These are phyloP conservation scores for Groenewaldozyma tartarivorans DNA, from an alignment of 805 yeast species.

Conservation along the genomic window DNA sequence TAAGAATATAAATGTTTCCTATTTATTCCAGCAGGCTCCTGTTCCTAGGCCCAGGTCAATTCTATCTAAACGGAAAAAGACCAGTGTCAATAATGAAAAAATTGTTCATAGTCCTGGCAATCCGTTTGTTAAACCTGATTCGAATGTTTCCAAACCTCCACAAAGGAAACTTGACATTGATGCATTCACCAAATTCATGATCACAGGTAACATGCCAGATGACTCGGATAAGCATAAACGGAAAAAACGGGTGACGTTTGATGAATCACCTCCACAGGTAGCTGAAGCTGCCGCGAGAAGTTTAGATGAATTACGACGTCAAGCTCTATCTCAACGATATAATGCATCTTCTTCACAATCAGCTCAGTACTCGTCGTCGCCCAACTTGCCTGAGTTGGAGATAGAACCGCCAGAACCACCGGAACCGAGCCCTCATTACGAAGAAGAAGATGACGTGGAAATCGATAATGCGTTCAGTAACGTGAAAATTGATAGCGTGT, in stretches of 20 bases:
- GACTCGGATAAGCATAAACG: constrained; percentile 3
- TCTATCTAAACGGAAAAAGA: constrained; percentile 44
- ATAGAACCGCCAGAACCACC: neutral
- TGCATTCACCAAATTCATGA: constrained; percentile 70
- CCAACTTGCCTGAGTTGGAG: neutral
- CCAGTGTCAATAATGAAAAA: constrained; percentile 5
- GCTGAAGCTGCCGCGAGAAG: constrained; percentile 32
- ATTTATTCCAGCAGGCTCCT: constrained; percentile 40
- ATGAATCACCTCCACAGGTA: constrained; percentile 29
- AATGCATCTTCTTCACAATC: neutral
- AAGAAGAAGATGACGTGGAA: constrained; percentile 65
- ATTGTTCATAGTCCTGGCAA: constrained; percentile 14
- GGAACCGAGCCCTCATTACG: constrained; percentile 33
- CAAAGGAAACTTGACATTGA: constrained; percentile 60
- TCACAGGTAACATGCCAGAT: constrained; percentile 67
- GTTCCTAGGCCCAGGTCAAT: constrained; percentile 78
- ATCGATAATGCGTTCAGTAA: constrained; percentile 68
- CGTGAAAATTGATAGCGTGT: constrained; percentile 69
- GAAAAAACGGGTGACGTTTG: constrained; percentile 29
- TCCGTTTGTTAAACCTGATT: constrained; percentile 17
- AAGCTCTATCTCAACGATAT: constrained; percentile 13
- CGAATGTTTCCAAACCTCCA: constrained; percentile 6
- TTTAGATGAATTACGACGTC: constrained; percentile 29
- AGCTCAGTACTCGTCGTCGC: neutral
- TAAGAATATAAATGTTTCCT: constrained; percentile 34